Base-by-base conservation (phyloP, 139 green algal species). In the Limnomonas spitsbergensis region DNA sequence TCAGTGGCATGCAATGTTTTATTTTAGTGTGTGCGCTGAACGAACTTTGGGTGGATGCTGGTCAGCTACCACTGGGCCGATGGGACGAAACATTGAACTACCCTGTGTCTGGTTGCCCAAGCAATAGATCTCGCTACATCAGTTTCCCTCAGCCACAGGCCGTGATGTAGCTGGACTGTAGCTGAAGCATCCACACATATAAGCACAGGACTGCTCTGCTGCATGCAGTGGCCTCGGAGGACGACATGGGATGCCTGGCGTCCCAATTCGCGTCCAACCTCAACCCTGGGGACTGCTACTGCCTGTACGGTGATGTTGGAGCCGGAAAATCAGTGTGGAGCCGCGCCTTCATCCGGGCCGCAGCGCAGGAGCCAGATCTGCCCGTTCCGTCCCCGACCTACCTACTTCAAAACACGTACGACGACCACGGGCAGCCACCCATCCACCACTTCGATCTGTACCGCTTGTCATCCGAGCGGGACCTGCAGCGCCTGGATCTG, bases 371-470 rank as follows among this genome's bases (percentile, higher is more conserved):
- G 36, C 72, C 85, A 0, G 66, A 81, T 1, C 66, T 95, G 32
- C 79, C 88, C 0, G 93, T 97, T 34, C 93, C 93, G 0, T 97
- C 92, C 2, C 93, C 93, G 0, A 97, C 92, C 0, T 97, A 90
- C 77, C 83, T 97, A 27, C 80, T 97, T 70, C 91, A 95, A 69
- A 93, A 94, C 42, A 90, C 90, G 1, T 97, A 97, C 61, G 87
- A 93, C 1, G 85, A 93, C 1, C 68, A 38, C 76, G 78, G 80
- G 82, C 81, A 82, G 1, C 67, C 88, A 84, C 0, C 69, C 77
- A 88, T 96, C 26, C 88, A 97, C 69, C 92, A 97, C 76, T 97
- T 92, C 79, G 92, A 97, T 78, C 79, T 95, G 42, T 97, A 95
- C 77, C 83, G 92, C 37, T 54, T 97, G 24, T 54, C 78, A 38